These are phyloP conservation scores for Ceratocystis papillata DNA, from an alignment of 2,329 filamentous ascomycete species.

Conservation along the genomic window DNA sequence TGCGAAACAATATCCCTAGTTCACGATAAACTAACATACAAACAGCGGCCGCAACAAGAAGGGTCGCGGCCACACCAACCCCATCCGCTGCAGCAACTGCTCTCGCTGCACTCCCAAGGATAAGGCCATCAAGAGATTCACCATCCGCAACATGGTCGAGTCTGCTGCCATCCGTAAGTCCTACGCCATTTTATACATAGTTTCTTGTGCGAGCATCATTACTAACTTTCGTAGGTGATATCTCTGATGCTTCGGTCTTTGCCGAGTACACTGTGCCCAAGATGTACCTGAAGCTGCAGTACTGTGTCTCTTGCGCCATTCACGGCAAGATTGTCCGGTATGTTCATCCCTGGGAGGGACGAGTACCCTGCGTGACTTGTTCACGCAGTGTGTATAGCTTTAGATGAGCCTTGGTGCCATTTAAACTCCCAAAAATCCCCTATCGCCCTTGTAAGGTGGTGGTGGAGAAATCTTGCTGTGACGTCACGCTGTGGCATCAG, in stretches of 20 bases:
- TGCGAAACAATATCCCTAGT: constrained; percentile 25
- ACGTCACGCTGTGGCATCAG: constrained; percentile 12
- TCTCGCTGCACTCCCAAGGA: constrained; percentile 92
- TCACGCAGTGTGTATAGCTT: constrained; percentile 22
- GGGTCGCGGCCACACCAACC: constrained; percentile 99
- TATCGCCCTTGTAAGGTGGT: constrained; percentile 25
- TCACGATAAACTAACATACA: constrained; percentile 11
- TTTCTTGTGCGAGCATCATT: neutral
- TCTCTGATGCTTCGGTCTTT: constrained; percentile 99
- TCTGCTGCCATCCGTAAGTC: constrained; percentile 97
- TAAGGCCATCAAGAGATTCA: constrained; percentile 99
- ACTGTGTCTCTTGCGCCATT: constrained; percentile 99
- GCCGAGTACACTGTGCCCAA: constrained; percentile 98
- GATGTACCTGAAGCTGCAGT: constrained; percentile 99
- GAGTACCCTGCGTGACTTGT: constrained; percentile 37
- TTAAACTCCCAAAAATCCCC: constrained; percentile 30
- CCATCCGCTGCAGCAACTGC: constrained; percentile 71
- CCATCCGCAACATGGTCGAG: constrained; percentile 99
- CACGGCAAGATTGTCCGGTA: constrained; percentile 99
- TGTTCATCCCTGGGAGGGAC: constrained; percentile 53
- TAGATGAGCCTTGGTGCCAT: constrained; percentile 50
- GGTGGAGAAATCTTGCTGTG: constrained; percentile 10
- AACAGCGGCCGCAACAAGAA: constrained; percentile 97
- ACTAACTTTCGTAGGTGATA: constrained; percentile 64
- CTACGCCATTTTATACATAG: neutral